Base-by-base conservation (phyloP, 2,329 filamentous ascomycete species). In the Periglandula ipomoeae region DNA sequence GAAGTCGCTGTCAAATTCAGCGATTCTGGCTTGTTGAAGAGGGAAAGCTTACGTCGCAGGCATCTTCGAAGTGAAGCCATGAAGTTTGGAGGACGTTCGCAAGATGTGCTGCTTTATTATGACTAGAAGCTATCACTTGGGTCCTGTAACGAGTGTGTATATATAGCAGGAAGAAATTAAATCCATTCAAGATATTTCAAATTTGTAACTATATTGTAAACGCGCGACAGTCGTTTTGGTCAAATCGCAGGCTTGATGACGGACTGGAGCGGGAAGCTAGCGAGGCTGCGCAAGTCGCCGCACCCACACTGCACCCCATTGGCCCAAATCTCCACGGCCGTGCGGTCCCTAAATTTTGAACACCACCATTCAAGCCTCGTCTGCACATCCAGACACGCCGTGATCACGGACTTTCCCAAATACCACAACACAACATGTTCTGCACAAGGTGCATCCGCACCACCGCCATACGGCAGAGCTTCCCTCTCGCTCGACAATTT, bases 361-460 rank as follows among this genome's bases (percentile, higher is more conserved):
- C 23, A 47, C 35, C 23, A 24, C 3, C 26, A 34, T 24, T 13
- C 34, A 32, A 50, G 52, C 52, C 37, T 24, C 5, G n/a, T 24
- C 10, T 44, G 41, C 37, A 44, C 41, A 40, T 9, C 11, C 37
- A 22, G 17, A n/a, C 40, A 46, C n/a, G 17, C 34, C 11, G 22
- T 30, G 26, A 44, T 9, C 27, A n/a, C 30, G 13, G 8, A 37
- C 22, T 11, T 38, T 8, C n/a, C 32, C 44, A 22, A 15, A 39
- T n/a, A 47, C 39, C 43, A 37, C 34, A 47, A 40, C 40, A 15
- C 52, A 59, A 51, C 57, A 71, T 71, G 69, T 63, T 71, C 53
- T 71, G 69, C 60, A 62, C 64, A 53, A 59, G 67, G 55, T 82
- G 78, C 62, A 65, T 82, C 46, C 73, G 73, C 50, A 66, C 72